These are phyloP conservation scores for Phaffia australis DNA, from an alignment of 768 basidiomycete genomes.

Conservation along the genomic window DNA sequence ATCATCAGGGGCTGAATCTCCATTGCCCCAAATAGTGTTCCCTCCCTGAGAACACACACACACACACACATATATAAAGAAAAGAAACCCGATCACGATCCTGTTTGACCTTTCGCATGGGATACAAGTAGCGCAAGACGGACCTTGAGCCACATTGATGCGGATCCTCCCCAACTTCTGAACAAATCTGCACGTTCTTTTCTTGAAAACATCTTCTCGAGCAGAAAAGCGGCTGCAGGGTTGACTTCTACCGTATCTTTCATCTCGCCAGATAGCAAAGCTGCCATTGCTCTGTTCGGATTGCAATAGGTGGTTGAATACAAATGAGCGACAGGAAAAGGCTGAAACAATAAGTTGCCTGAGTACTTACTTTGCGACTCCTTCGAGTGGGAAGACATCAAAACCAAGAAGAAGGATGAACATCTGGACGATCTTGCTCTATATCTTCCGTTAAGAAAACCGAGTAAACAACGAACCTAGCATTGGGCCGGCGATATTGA, in stretches of 20 bases:
- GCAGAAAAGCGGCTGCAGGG: slow-evolving; percentile 24
- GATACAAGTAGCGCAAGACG: background rate
- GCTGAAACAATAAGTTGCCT: background rate
- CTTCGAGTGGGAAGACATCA: background rate
- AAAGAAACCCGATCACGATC: background rate
- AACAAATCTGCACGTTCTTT: slow-evolving; percentile 81
- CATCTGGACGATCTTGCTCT: too few relatives aligned
- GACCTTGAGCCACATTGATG: slow-evolving; percentile 71
- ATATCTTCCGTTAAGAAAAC: background rate
- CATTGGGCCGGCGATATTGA: slow-evolving; percentile 69
- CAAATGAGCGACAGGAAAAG: background rate
- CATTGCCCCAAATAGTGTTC: slow-evolving; percentile 69
- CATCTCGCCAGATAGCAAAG: slow-evolving; percentile 92
- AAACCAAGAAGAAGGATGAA: too few relatives aligned
- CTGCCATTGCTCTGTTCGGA: slow-evolving; percentile 72
- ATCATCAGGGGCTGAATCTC: slow-evolving; percentile 70
- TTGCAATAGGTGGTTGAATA: background rate
- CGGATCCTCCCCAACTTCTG: slow-evolving; percentile 88
- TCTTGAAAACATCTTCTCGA: slow-evolving; percentile 76
- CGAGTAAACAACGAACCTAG: slow-evolving; percentile 40
- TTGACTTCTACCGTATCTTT: slow-evolving; percentile 52
- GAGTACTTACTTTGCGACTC: slow-evolving; percentile 22
- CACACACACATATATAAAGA: background rate
- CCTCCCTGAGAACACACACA: slow-evolving; percentile 57
- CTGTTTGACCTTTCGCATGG: background rate